Base-by-base conservation (phyloP, 306 rosid genomes). In the Canavalia gladiata region DNA sequence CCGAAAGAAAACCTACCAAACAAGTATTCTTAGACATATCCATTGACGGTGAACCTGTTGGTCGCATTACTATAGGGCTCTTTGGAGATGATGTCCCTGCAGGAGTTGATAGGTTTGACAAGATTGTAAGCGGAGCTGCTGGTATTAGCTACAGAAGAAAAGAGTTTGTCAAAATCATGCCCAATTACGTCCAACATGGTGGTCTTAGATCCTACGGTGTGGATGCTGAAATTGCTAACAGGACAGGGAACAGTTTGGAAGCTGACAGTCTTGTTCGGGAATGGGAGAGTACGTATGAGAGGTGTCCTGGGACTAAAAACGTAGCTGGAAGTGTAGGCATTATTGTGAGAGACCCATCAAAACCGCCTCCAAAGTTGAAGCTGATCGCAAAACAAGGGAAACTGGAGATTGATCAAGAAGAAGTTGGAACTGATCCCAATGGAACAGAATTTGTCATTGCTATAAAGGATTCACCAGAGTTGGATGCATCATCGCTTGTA, bases 101-200 rank as follows among this genome's bases (percentile, higher is more conserved):
- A 35, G 97, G 97, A 52, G 96, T 84, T 35, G 87, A 88, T 8
- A 90, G 97, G 81, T 86, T 95, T 37, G 79, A 86, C 9, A 89
- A 74, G 74, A 90, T 95, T 84, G 94, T 84, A 0, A 95, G 94
- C 68, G 99, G 98, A 52, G 91, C 92, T 33, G 95, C 96, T 41
- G 98, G 99, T 49, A 73, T 92, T 58, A 93, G 95, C 88, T 93
- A 95, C 81, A 87, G 97, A 81, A 95, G 94, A 79, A 93, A 95
- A 85, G 96, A 91, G 87, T 93, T 95, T 12, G 82, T 88, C 35
- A 93, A 90, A 83, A 90, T 95, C 84, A 82, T 89, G 88, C 91
- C 98, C 0, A 87, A 78, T 68, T 91, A 93, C 4, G 85, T 95
- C 10, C 96, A 91, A 39, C 92, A 93, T 41, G 89, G 97, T 6